Evolutionary conservation across 768 basidiomycete species (phyloP), one percentile per base, ranked within the genome.

Genomic region (Sarcodon sp.): DNA sequence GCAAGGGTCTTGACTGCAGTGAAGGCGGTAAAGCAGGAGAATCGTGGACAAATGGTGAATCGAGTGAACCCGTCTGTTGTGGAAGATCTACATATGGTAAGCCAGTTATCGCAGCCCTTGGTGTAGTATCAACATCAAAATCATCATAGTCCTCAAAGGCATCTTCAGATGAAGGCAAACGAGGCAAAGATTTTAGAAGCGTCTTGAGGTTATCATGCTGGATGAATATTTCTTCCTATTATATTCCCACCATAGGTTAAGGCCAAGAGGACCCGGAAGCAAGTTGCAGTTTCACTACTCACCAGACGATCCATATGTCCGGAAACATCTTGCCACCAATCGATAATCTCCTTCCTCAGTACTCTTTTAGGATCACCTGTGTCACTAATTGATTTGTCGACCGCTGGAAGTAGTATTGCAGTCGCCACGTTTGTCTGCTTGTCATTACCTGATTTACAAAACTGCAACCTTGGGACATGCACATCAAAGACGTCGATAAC

Each of bases 311-410:
- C 77, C 51, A 87, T 64, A 57, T 78, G 71, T 47, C 77, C 75
- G 0, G 75, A 66, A 6, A 85, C 61, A 13, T 72, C 70, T 54
- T 78, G 74, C 82, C 82, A 86, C 79, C 80, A 85, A 33, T 52
- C 55, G 57, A 67, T 71, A 50, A 86, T 83, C 58, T 86, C 79
- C 47, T 67, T 61, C 49, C 79, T 60, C n/a, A 85, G 59, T 3
- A 61, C 53, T 35, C 67, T 67, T 59, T 71, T 78, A 51, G 73
- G 73, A 16, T 66, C 66, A 33, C 64, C 67, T 10, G 51, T 57
- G 6, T 61, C 61, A 10, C 44, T 52, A 7, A 46, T 51, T 32
- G 51, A 43, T 6, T 32, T 9, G 32, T 33, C 31, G 31, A 32
- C 45, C 35, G 46, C 18, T n/a, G 47, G 35, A 16, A 38, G 44